Evolutionary conservation across 2,329 filamentous ascomycete species (phyloP).

Genomic region (Trichophyton simii): DNA sequence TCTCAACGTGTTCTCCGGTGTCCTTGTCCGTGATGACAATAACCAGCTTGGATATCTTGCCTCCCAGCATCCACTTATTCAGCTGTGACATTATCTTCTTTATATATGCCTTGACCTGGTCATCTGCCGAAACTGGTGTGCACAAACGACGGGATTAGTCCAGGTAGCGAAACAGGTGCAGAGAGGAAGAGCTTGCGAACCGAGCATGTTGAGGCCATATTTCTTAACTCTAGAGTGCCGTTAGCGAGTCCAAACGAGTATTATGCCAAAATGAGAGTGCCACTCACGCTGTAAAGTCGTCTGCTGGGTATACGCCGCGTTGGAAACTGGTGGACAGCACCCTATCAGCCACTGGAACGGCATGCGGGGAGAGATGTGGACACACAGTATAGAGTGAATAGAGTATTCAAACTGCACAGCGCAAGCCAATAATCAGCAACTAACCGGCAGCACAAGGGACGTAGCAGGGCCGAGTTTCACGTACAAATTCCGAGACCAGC

Average conservation of each 20-base stretch:
- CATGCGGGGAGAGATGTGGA: conserved; percentile 9
- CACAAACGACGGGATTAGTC: background rate
- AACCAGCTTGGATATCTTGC: conserved; percentile 94
- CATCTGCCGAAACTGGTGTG: conserved; percentile 72
- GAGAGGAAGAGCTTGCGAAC: conserved; percentile 31
- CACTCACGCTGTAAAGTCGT: conserved; percentile 82
- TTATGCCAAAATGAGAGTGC: background rate
- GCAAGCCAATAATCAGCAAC: conserved; percentile 43
- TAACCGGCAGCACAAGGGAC: background rate
- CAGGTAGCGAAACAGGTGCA: background rate
- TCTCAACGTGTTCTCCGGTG: conserved; percentile 86
- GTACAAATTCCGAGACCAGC: conserved; percentile 87
- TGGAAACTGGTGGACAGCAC: conserved; percentile 54
- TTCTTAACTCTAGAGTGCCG: conserved; percentile 61
- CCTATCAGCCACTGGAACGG: conserved; percentile 1
- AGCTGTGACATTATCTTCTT: conserved; percentile 98
- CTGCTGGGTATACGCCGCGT: conserved; percentile 69
- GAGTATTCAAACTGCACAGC: conserved; percentile 69
- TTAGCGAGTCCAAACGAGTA: conserved; percentile 5
- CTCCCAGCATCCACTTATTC: conserved; percentile 92
- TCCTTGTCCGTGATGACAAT: conserved; percentile 96
- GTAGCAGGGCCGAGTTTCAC: conserved; percentile 25
- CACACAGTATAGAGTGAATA: conserved; percentile 88
- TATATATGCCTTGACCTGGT: conserved; percentile 98
- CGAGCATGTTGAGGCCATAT: conserved; percentile 96